Evolutionary conservation across 129 eudicot species (phyloP).

Genomic region (Escallonia rubra): DNA sequence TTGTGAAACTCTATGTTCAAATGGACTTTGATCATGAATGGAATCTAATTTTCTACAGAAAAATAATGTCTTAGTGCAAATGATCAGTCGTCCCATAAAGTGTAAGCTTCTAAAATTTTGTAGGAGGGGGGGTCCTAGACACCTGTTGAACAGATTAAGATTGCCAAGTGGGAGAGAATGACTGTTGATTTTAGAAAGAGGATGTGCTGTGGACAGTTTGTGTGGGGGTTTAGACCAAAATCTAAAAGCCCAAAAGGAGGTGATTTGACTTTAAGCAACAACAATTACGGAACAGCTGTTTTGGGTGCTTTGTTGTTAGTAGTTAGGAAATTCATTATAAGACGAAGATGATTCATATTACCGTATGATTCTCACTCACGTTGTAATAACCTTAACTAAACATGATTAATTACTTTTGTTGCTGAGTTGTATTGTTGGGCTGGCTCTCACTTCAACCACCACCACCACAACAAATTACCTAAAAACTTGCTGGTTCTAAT

Average conservation of each 20-base stretch:
- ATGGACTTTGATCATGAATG: no score
- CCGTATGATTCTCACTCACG: neutral
- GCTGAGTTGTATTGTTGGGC: slow-evolving; percentile 4
- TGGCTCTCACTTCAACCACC: slow-evolving; percentile 8
- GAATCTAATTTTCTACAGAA: no score
- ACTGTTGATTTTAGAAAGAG: slow-evolving; percentile 6
- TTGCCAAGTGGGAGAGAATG: slow-evolving; percentile 3
- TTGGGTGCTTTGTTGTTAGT: neutral
- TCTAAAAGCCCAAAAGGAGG: neutral
- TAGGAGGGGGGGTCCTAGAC: neutral
- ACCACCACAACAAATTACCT: no score
- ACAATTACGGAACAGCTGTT: neutral
- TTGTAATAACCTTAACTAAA: neutral
- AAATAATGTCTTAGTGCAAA: no score
- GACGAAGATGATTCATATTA: neutral
- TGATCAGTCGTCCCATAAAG: no score
- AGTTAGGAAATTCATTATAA: neutral
- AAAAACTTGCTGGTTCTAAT: no score
- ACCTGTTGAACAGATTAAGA: neutral
- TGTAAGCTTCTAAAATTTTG: no score
- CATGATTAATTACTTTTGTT: neutral
- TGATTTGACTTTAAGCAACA: slow-evolving; percentile 7
- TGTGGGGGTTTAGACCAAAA: neutral
- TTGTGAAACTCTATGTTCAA: no score
- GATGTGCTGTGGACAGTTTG: slow-evolving; percentile 4